phyloP scores from a whole-genome alignment of 805 yeast species.

The Wickerhamomyces subpelliculosus region DNA sequence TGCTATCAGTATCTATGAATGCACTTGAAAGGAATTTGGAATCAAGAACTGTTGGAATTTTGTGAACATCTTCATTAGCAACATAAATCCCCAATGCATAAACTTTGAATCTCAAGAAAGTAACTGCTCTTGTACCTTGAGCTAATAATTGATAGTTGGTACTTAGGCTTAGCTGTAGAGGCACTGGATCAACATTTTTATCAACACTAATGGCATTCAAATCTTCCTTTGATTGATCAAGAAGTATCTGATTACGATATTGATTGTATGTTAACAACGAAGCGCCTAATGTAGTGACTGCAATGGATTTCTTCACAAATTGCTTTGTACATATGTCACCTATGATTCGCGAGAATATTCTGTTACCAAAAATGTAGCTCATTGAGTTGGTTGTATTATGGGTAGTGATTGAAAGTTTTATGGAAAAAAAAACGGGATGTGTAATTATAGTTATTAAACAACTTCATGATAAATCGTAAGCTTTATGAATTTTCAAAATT shows the following conservation, averaged over 20 bases:
- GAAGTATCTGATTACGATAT: constrained; percentile 6
- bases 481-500: no score
- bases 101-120: constrained; percentile 76
- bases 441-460: no score
- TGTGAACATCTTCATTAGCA: constrained; percentile 47
- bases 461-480: no score
- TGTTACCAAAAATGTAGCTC: background rate
- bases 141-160: constrained; percentile 57
- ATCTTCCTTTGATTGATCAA: constrained; percentile 3
- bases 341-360: background rate
- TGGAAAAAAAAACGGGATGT: no score
- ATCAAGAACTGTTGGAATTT: constrained; percentile 34
- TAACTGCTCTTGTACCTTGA: constrained; percentile 75
- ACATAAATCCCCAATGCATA: constrained; percentile 83
- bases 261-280: background rate
- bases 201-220: constrained; percentile 37
- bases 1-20: constrained; percentile 27
- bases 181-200: constrained; percentile 37
- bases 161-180: constrained; percentile 20
- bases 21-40: constrained; percentile 33
- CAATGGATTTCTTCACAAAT: no score
- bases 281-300: no score
- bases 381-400: no score
- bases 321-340: no score
- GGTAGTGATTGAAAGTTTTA: no score